These are phyloP conservation scores for Ophiocordyceps unilateralis DNA, from an alignment of 2,329 filamentous ascomycete species.

Conservation along the genomic window DNA sequence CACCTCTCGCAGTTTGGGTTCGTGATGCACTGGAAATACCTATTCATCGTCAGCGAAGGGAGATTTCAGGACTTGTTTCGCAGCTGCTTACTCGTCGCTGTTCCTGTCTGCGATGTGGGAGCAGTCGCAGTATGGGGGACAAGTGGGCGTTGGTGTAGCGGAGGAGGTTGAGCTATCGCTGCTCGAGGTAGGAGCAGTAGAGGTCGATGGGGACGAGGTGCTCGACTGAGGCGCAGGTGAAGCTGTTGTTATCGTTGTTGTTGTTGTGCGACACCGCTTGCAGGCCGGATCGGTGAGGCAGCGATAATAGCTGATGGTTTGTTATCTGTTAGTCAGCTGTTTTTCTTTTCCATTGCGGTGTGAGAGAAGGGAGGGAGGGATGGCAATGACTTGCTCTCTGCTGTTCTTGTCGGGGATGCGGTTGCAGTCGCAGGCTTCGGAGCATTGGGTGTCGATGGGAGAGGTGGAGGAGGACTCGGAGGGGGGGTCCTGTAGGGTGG, in stretches of 20 bases:
- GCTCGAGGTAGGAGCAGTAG: not conserved
- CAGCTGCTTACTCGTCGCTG: not conserved
- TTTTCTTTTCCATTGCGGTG: not conserved
- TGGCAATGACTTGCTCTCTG: not conserved
- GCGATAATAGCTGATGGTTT: not conserved
- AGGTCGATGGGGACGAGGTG: not conserved
- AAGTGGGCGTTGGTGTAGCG: not conserved
- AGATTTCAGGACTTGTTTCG: too few relatives aligned
- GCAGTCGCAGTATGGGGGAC: constrained; percentile 1
- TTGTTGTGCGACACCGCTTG: not conserved
- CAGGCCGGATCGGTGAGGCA: not conserved
- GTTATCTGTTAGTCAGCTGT: not conserved
- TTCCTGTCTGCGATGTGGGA: constrained; percentile 1
- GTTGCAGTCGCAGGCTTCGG: not conserved
- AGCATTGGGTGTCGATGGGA: not conserved
- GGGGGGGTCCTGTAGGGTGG: not conserved
- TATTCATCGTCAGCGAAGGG: not conserved
- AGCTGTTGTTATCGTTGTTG: not conserved
- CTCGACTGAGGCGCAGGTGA: too few relatives aligned
- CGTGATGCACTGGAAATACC: constrained; percentile 1
- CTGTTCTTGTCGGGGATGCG: not conserved
- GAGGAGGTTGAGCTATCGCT: not conserved
- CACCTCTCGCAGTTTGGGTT: constrained; percentile 1
- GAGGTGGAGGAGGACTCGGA: not conserved
- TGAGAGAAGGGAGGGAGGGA: too few relatives aligned